These are phyloP conservation scores for Corynespora cassiicola DNA, from an alignment of 2,329 filamentous ascomycete genomes.

Conservation along the genomic window DNA sequence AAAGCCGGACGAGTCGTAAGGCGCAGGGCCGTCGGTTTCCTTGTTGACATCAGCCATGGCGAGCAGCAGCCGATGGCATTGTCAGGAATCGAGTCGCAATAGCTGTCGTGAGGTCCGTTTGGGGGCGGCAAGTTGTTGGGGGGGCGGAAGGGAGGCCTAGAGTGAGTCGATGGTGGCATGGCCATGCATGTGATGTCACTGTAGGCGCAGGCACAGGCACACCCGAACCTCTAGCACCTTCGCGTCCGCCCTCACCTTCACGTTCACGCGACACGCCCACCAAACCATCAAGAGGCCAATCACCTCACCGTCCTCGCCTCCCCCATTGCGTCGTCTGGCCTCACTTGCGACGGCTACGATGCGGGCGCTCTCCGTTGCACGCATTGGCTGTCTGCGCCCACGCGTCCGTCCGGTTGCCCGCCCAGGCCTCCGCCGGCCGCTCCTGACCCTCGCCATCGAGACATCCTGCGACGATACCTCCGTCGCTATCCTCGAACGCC, in stretches of 20 bases:
- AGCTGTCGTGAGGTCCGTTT: too few relatives aligned
- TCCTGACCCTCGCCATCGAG: conserved; percentile 73
- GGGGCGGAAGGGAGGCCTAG: too few relatives aligned
- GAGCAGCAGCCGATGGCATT: conserved; percentile 16
- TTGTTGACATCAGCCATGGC: conserved; percentile 53
- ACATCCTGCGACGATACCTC: conserved; percentile 93
- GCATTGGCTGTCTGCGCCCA: too few relatives aligned
- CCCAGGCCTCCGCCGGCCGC: conserved; percentile 22
- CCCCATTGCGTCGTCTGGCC: conserved; percentile 12
- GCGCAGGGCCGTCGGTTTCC: conserved; percentile 61
- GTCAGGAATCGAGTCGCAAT: too few relatives aligned
- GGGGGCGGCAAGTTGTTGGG: too few relatives aligned
- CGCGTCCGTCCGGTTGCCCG: conserved; percentile 2
- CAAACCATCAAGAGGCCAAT: too few relatives aligned
- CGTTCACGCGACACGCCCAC: too few relatives aligned
- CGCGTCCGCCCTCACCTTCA: too few relatives aligned
- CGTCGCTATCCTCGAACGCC: conserved; percentile 80
- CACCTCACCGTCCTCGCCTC: too few relatives aligned
- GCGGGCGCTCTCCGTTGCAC: too few relatives aligned
- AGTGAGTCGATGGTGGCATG: background rate
- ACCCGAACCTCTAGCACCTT: too few relatives aligned
- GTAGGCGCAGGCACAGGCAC: too few relatives aligned
- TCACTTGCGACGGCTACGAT: conserved; percentile 4
- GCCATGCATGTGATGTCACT: background rate
- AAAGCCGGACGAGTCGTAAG: conserved; percentile 69